Conservation (phyloP, 2,329 filamentous ascomycete species). For the Arthrobotrys musiformis region DNA sequence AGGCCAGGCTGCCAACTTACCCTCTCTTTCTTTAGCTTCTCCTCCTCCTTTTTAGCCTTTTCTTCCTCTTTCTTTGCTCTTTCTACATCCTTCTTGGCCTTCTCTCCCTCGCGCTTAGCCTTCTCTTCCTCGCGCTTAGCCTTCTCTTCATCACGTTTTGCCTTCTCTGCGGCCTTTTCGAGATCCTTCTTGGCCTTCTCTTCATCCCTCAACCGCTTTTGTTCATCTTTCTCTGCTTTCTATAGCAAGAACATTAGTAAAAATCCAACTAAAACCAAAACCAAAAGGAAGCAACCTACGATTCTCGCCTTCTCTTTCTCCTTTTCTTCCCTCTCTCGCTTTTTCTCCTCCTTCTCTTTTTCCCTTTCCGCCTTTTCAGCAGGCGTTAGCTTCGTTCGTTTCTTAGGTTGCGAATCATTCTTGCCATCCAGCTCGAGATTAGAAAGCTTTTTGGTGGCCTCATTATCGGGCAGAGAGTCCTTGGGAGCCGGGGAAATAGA, state of each 20-base stretch:
- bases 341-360: conserved; percentile 65
- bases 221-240: conserved; percentile 61
- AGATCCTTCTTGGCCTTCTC: conserved; percentile 65
- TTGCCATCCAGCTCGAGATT: conserved; percentile 39
- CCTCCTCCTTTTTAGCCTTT: conserved; percentile 61
- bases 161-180: conserved; percentile 58
- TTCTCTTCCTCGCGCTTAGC: conserved; percentile 66
- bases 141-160: conserved; percentile 59
- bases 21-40: conserved; percentile 64
- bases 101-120: conserved; percentile 61
- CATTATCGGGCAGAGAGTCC: conserved; percentile 31
- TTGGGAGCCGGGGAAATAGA: conserved; percentile 10
- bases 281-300: conserved; percentile 53
- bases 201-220: conserved; percentile 63
- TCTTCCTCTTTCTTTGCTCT: conserved; percentile 60
- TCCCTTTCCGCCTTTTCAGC: conserved; percentile 62
- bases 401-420: conserved; percentile 38
- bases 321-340: conserved; percentile 64
- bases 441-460: conserved; percentile 42
- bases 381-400: conserved; percentile 36
- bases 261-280: background rate
- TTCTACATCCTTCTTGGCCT: conserved; percentile 66
- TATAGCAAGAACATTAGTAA: conserved; percentile 49
- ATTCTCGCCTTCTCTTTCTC: conserved; percentile 65
- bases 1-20: background rate